Evolutionary conservation across 2,329 filamentous ascomycete species (phyloP).

Genomic region (Pezicula neosporulosa): DNA sequence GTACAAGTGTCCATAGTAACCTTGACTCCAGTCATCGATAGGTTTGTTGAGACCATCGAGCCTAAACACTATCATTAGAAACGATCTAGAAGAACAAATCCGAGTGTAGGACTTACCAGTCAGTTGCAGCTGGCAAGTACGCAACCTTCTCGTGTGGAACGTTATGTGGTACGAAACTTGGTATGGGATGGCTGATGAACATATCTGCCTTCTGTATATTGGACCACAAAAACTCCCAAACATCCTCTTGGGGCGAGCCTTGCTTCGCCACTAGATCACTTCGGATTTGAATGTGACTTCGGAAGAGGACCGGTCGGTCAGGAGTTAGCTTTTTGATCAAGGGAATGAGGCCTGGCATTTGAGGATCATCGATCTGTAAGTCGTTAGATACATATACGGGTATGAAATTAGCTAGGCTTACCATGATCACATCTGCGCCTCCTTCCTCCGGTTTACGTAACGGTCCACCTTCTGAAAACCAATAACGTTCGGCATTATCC

Average conservation of each 20-base stretch:
- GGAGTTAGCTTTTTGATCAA: conserved; percentile 70
- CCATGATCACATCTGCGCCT: conserved; percentile 71
- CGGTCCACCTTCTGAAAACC: conserved; percentile 66
- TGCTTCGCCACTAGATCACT: conserved; percentile 64
- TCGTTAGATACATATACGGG: conserved; percentile 3
- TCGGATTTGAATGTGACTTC: conserved; percentile 80
- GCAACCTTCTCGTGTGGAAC: conserved; percentile 65
- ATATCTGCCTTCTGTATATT: conserved; percentile 69
- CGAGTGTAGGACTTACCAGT: conserved; percentile 51
- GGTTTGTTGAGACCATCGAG: conserved; percentile 78
- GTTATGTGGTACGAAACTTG: conserved; percentile 66
- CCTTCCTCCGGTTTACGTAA: conserved; percentile 61
- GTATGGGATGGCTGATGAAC: conserved; percentile 80
- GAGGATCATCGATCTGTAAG: conserved; percentile 69
- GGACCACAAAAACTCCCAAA: conserved; percentile 74
- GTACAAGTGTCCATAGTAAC: conserved; percentile 74
- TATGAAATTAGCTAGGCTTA: conserved; percentile 28
- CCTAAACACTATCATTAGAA: conserved; percentile 34
- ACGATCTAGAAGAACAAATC: neutral
- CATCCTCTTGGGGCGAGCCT: conserved; percentile 65
- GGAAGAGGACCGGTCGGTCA: conserved; percentile 72
- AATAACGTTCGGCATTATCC: conserved; percentile 72
- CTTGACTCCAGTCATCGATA: conserved; percentile 65
- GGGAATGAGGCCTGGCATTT: conserved; percentile 77
- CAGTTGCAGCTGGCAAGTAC: conserved; percentile 77